Conservation (phyloP, 2,329 filamentous ascomycete species). For the Xylaria multiplex region DNA sequence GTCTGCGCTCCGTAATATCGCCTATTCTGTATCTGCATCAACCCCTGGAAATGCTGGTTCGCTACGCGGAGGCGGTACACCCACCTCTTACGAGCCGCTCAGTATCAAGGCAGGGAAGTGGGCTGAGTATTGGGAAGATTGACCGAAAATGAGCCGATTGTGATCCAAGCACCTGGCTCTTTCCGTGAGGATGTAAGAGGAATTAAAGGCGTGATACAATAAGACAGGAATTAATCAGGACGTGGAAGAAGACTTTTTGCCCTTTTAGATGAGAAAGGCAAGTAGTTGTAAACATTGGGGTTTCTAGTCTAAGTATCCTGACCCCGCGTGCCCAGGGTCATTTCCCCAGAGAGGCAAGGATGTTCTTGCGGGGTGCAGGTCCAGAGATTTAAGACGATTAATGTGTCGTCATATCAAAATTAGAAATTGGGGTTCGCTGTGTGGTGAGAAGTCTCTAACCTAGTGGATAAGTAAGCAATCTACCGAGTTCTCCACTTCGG, state of each 20-base stretch:
- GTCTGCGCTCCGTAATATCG: neutral
- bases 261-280: conserved; percentile 25
- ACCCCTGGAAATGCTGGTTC: neutral
- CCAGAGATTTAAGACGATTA: too few relatives aligned
- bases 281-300: neutral
- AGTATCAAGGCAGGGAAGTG: neutral
- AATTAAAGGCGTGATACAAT: neutral
- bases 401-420: conserved; percentile 6
- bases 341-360: neutral
- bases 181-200: neutral
- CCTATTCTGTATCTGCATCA: neutral
- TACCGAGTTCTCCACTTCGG: neutral
- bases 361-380: neutral
- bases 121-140: neutral
- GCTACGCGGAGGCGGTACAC: neutral
- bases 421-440: neutral
- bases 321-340: conserved; percentile 4
- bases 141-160: neutral
- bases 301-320: neutral
- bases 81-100: neutral
- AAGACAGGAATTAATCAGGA: neutral
- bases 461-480: neutral
- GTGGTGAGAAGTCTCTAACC: neutral
- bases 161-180: neutral
- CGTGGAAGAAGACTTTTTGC: conserved; percentile 14